These are phyloP conservation scores for Marasmius fiardii DNA, from an alignment of 1,284 basidiomycete genomes.

Conservation along the genomic window DNA sequence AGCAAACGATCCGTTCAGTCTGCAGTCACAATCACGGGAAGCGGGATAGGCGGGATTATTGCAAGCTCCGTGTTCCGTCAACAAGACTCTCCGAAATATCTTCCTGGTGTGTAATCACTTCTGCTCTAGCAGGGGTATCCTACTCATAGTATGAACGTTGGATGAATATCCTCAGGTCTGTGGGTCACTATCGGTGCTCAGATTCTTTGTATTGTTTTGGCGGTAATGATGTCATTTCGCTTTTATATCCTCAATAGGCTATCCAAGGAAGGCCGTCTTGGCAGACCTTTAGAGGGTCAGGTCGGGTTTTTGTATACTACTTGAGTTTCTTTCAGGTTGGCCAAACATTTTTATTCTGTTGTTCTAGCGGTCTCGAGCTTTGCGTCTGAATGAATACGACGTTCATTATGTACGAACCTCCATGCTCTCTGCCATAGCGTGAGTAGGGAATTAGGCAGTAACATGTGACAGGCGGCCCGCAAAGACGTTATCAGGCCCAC, in stretches of 20 bases:
- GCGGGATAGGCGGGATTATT: constrained; percentile 31
- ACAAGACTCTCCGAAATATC: constrained; percentile 13
- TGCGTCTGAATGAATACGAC: too few species aligned
- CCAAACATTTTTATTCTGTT: too few species aligned
- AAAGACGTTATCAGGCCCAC: too few species aligned
- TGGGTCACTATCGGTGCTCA: constrained; percentile 37
- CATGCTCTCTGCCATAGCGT: too few species aligned
- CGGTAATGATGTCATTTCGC: constrained; percentile 29
- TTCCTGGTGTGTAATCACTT: constrained; percentile 10
- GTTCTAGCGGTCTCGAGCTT: too few species aligned
- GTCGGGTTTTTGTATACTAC: constrained; percentile 41
- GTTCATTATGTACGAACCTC: too few species aligned
- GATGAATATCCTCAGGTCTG: constrained; percentile 26
- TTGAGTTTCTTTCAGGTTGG: too few species aligned
- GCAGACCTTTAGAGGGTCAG: constrained; percentile 34
- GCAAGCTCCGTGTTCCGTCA: constrained; percentile 15
- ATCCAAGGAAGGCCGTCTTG: constrained; percentile 29
- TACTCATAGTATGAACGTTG: too few species aligned
- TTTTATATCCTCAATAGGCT: constrained; percentile 33
- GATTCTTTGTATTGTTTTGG: constrained; percentile 29
- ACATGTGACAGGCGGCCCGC: too few species aligned
- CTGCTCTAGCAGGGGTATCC: too few species aligned
- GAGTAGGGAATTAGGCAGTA: too few species aligned
- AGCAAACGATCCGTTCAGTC: constrained; percentile 35
- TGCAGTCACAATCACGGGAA: constrained; percentile 36